These are phyloP conservation scores for Candida lessepsii DNA, from an alignment of 805 yeast genomes.

Conservation along the genomic window DNA sequence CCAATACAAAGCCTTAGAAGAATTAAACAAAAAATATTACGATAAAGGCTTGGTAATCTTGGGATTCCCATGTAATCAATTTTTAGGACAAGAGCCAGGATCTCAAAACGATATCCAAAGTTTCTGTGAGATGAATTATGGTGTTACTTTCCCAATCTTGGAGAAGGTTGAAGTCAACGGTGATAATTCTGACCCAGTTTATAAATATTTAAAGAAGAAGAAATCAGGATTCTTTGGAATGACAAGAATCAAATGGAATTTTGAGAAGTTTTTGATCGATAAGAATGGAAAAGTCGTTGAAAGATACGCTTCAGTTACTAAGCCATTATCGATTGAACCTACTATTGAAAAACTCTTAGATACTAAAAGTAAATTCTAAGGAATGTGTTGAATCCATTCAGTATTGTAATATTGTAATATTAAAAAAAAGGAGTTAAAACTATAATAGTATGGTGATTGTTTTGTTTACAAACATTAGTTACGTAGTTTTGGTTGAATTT, in stretches of 20 bases:
- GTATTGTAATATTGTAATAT: no score
- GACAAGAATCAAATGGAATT: constrained; percentile 45
- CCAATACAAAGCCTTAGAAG: constrained; percentile 42
- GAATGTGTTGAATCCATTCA: no score
- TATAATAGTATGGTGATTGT: no score
- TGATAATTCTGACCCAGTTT: constrained; percentile 73
- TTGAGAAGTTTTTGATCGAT: constrained; percentile 43
- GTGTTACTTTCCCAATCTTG: constrained; percentile 88
- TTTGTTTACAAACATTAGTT: no score
- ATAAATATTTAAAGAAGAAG: constrained; percentile 65
- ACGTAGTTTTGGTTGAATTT: no score
- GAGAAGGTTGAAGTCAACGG: constrained; percentile 91
- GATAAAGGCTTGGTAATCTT: constrained; percentile 36
- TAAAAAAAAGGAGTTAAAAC: no score
- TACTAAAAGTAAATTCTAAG: no score
- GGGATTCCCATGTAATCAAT: constrained; percentile 48
- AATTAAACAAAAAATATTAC: constrained; percentile 39
- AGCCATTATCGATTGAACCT: constrained; percentile 32
- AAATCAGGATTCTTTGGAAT: constrained; percentile 48
- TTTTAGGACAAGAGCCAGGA: constrained; percentile 44
- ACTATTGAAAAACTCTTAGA: constrained; percentile 57
- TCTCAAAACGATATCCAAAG: constrained; percentile 57
- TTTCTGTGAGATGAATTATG: constrained; percentile 78
- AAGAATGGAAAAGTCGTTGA: constrained; percentile 42
- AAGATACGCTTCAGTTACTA: constrained; percentile 67